Evolutionary conservation across 2,329 filamentous ascomycete species (phyloP), one percentile per base, ranked within the genome.

Genomic region (Chaetomiaceae sp.): DNA sequence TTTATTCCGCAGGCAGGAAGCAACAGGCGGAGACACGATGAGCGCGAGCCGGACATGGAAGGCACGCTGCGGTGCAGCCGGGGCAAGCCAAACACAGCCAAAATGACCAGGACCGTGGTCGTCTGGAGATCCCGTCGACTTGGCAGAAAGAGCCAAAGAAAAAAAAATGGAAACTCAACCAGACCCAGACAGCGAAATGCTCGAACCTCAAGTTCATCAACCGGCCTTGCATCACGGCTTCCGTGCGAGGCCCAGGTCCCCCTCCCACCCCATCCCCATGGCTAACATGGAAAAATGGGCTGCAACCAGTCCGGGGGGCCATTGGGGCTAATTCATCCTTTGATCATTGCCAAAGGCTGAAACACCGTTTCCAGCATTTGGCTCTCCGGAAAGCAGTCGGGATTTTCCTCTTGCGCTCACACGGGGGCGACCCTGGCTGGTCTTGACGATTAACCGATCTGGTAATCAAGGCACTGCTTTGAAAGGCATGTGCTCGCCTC

Each of bases 291-390:
- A 57, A 60, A 58, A 57, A 58, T 56, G 49, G 58, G 22, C 41
- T 53, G 51, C 54, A 54, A 47, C 47, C 48, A 39, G 32, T 33
- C 41, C 32, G 36, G 45, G 55, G 51, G 53, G 42, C 39, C 36
- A n/a, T n/a, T 51, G 54, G 53, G 52, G 48, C 39, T 48, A 60
- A 57, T 60, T 61, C 58, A 60, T 58, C 59, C 59, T 60, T 57
- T 58, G 56, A 57, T 48, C 58, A 60, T 52, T 56, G 52, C 53
- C 55, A 58, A 57, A 58, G 56, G 51, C 58, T 60, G 59, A 61
- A 61, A 60, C 59, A 54, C 56, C 49, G 49, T 56, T 55, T 52
- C 55, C 52, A 57, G 50, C 48, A 52, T 51, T 38, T 54, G 54
- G 50, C 48, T 56, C 47, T 50, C 50, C 56, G 57, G 58, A 60